Evolutionary conservation across 108 stramenopile genomes (phyloP).

Genomic region (Nitzschia inconspicua): DNA sequence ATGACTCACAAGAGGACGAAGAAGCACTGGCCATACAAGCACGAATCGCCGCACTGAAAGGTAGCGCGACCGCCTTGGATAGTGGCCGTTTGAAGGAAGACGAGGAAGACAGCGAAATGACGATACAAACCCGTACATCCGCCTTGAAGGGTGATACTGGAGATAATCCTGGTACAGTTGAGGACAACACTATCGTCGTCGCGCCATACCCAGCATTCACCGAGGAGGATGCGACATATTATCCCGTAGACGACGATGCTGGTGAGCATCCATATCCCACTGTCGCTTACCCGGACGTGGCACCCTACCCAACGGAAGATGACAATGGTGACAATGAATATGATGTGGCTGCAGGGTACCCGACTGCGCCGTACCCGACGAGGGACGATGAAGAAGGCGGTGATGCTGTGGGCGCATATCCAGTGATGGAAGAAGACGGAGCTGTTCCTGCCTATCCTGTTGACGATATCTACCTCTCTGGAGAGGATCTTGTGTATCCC

Average conservation of each 20-base stretch:
- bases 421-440: slow-evolving; percentile 2
- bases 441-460: slow-evolving; percentile 7
- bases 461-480: neutral
- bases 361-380: slow-evolving; percentile 6
- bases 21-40: neutral
- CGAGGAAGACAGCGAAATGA: neutral
- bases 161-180: neutral
- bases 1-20: neutral
- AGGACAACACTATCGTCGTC: neutral
- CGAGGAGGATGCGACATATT: slow-evolving; percentile 3
- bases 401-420: slow-evolving; percentile 18
- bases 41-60: slow-evolving; percentile 10
- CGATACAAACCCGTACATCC: neutral
- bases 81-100: slow-evolving; percentile 9
- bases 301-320: neutral
- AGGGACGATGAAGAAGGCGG: slow-evolving; percentile 3
- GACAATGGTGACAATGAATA: no score
- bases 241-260: slow-evolving; percentile 22
- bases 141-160: neutral
- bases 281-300: neutral
- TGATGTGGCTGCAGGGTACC: neutral
- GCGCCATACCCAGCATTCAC: slow-evolving; percentile 11
- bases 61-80: neutral
- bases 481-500: slow-evolving; percentile 14
- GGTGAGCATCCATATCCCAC: neutral